Evolutionary conservation across 345 rosid genomes (phyloP).

Genomic region (Nasturtium officinale): DNA sequence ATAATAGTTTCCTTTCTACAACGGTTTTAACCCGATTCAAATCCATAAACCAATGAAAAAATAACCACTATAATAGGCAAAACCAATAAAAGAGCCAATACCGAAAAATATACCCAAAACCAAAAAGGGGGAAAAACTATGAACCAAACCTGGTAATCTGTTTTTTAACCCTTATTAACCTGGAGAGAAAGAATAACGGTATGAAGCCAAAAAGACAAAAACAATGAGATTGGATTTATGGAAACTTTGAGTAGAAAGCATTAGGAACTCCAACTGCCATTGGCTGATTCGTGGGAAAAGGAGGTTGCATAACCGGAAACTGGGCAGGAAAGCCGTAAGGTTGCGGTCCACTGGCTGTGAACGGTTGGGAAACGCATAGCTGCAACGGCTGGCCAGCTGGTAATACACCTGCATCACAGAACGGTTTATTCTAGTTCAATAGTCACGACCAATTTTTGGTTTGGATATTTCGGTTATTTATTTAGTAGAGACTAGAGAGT

Average conservation of each 20-base stretch:
- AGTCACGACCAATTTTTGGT: not conserved
- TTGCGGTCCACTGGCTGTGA: slow-evolving; percentile 50
- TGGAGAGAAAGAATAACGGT: slow-evolving; percentile 34
- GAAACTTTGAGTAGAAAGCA: slow-evolving; percentile 52
- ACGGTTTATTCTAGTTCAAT: not conserved
- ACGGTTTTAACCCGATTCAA: not conserved
- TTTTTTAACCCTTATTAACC: not conserved
- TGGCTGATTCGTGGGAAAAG: slow-evolving; percentile 47
- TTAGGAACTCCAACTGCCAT: slow-evolving; percentile 51
- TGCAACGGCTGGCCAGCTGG: slow-evolving; percentile 35
- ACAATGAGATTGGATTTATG: slow-evolving; percentile 39
- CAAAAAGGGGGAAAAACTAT: not conserved
- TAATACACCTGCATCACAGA: slow-evolving; percentile 23
- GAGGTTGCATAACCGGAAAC: slow-evolving; percentile 53
- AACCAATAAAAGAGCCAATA: not conserved
- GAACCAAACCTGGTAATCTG: not conserved
- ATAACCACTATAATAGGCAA: not conserved
- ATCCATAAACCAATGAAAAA: not conserved
- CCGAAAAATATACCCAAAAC: not conserved
- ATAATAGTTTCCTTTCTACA: not conserved
- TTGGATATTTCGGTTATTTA: not conserved
- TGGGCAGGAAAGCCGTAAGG: slow-evolving; percentile 49
- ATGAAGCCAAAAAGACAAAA: not conserved
- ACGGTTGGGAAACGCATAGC: slow-evolving; percentile 52
- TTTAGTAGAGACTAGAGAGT: slow-evolving; percentile 1